Percentiles rank a stretch among this genome's conserved stretches.
phyloP scores from a whole-genome alignment of 2,329 filamentous ascomycete genomes.

The Calonectria ilicicola region DNA sequence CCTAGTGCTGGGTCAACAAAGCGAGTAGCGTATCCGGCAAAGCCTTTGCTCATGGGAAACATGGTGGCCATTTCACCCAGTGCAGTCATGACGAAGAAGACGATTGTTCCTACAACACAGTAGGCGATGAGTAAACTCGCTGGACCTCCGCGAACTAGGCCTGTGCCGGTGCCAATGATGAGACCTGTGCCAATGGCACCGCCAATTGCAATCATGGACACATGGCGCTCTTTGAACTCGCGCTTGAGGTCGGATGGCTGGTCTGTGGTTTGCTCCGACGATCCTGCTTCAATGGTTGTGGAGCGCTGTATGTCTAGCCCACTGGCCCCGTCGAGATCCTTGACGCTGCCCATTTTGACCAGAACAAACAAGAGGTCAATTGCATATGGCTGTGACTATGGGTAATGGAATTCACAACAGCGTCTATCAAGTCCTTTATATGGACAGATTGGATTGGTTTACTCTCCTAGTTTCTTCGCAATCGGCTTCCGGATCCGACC shows the following conservation, averaged over 20 bases:
- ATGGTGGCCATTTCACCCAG: slow-evolving; percentile 88
- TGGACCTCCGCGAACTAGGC: slow-evolving; percentile 66
- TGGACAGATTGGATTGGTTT: no score
- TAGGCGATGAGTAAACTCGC: slow-evolving; percentile 80
- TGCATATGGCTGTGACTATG: background rate
- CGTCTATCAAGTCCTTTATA: background rate
- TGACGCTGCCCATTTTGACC: background rate
- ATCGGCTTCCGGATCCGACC: background rate
- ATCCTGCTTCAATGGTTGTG: background rate
- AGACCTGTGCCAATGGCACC: slow-evolving; percentile 81
- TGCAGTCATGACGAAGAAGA: slow-evolving; percentile 84
- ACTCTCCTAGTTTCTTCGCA: no score
- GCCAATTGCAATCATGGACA: slow-evolving; percentile 76
- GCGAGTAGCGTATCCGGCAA: slow-evolving; percentile 82
- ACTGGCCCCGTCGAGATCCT: background rate
- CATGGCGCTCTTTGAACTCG: slow-evolving; percentile 66
- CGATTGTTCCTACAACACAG: slow-evolving; percentile 75
- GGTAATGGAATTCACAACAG: background rate
- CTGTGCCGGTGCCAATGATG: slow-evolving; percentile 75
- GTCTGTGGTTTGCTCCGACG: background rate
- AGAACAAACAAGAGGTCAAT: background rate
- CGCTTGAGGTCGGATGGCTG: slow-evolving; percentile 52
- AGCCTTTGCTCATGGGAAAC: slow-evolving; percentile 82
- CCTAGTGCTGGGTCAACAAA: slow-evolving; percentile 86
- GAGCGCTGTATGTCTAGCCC: background rate